Base-by-base conservation (phyloP, 352 stramenopile genomes). In the Thalassiosira livingstoniorum region DNA sequence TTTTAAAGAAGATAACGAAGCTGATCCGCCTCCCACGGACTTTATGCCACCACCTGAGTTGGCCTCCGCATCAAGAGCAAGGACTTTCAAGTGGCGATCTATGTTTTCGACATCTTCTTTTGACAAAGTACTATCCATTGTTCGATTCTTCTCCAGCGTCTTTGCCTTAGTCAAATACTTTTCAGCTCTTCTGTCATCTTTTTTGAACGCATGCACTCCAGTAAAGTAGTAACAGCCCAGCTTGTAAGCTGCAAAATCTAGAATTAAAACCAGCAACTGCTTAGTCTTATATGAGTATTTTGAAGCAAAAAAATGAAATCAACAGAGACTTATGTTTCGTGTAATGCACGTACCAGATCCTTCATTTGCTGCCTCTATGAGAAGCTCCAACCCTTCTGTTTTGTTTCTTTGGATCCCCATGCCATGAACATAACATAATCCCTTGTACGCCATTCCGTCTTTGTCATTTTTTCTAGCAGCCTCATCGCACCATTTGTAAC, bases 241-340 rank as follows among this genome's bases (percentile, higher is more conserved):
- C 35, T 75, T 82, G 31, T 76, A 82, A 4, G 75, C 74, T 66
- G 72, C 72, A 37, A 80, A 80, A 39, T 25, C 71, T 79, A 32
- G 15, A 25, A 37, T 32, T 15, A 53, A 23, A 10, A 32, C 2
- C 25, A n/a, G 27, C 5, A 51, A 55, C n/a, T n/a, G n/a, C n/a
- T n/a, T 68, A 2, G 60, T 47, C 18, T 63, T 37, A 2, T 21
- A 21, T 64, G 10, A 18, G 3, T 15, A 70, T 21, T 42, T 43
- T 10, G 3, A 64, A 75, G 27, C 29, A 25, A 64, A 47, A 45
- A 32, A 31, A 66, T 32, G 7, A 23, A 42, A 21, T 5, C 13
- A 39, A 47, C 39, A 47, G 15, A 29, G 27, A n/a, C n/a, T n/a
- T n/a, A n/a, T n/a, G n/a, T n/a, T n/a, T 13, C 64, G 34, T 54